Evolutionary conservation across 2,329 filamentous ascomycete species (phyloP), one percentile per base, ranked within the genome.

Genomic region (Ambrosiella cleistominuta): DNA sequence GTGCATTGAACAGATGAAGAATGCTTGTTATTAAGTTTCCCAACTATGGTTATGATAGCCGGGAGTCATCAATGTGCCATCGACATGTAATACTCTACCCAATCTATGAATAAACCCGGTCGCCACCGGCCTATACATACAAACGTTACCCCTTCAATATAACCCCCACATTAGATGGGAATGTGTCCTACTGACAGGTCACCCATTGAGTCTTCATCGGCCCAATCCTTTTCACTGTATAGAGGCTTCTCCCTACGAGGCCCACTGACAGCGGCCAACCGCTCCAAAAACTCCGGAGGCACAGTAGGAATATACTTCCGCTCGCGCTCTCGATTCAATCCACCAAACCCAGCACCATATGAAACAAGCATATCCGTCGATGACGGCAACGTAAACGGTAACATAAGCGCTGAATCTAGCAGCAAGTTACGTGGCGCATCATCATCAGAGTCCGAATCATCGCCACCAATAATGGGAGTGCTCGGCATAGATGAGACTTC

Each of bases 341-440:
- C 93, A 4, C 93, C 93, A 66, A 97, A 93, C 0, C 93, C 93
- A 11, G 93, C 90, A 0, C 93, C 93, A 66, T 94, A 98, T 63
- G 84, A 91, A 53, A 98, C 81, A 53, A 97, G 77, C 93, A 98
- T 98, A 69, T 98, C 93, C 35, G 90, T 97, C 59, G 88, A 93
- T 1, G 91, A 95, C 1, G 93, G 93, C 36, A 98, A 75, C n/a
- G 86, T 85, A 68, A 98, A 98, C 0, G 93, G 93, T 35, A 98
- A 77, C 78, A 96, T 95, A 61, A 95, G 75, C 1, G 90, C 86
- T 2, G 91, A 88, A 66, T 97, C 90, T 57, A 97, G 71, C 49
- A 96, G 80, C 40, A 96, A 75, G 61, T 86, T 78, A 63, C 87
- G 81, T 0, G 85, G 85, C 12, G 82, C 75, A 11, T 82, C 78